Base-by-base conservation (phyloP, 495 filamentous ascomycete genomes). In the Tuber microsphaerosporum region DNA sequence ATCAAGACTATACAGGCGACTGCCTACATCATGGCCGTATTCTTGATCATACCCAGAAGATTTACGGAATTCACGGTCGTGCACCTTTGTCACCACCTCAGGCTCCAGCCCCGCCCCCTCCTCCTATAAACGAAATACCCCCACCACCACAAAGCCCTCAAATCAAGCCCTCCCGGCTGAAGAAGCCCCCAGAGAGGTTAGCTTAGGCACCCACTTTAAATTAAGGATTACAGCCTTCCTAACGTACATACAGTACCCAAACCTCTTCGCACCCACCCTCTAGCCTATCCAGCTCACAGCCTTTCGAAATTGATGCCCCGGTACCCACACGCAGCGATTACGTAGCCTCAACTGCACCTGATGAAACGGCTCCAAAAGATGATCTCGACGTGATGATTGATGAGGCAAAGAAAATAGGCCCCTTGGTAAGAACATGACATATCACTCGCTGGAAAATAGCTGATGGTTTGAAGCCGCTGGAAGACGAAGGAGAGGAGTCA, bases 1-100 rank as follows among this genome's bases (percentile, higher is more conserved):
- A 93, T 75, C 92, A 95, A 72, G 84, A 85, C 3, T 99, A 93
- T 80, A 89, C 92, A 6, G 84, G 92, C 0, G 93, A 97, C 20
- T 97, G 94, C 73, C 89, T 95, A 46, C 84, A 85, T 43, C 91
- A 87, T 74, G 84, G 85, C 2, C 81, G 85, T 0, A 75, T 95
- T 0, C 81, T 94, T 5, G 88, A 89, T 75, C 84, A 89, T 6
- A 82, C 84, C 2, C 90, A 93, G 71, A 71, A 74, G 3, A 86
- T 87, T 14, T 97, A 94, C 80, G 84, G 84, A 68, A 85, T 94
- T 20, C 77, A 84, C 19, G 90, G 87, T 17, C 75, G 75, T 19
- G 76, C 69, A 26, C 56, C 26, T 19, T 70, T 41, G 10, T 48
- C 48, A 19, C 39, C 42, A 31, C 48, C 69, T n/a, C 5, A 48